Evolutionary conservation across 2,329 filamentous ascomycete genomes (phyloP), one percentile per base, ranked within the genome.

Genomic region (Fusarium dlaminii): DNA sequence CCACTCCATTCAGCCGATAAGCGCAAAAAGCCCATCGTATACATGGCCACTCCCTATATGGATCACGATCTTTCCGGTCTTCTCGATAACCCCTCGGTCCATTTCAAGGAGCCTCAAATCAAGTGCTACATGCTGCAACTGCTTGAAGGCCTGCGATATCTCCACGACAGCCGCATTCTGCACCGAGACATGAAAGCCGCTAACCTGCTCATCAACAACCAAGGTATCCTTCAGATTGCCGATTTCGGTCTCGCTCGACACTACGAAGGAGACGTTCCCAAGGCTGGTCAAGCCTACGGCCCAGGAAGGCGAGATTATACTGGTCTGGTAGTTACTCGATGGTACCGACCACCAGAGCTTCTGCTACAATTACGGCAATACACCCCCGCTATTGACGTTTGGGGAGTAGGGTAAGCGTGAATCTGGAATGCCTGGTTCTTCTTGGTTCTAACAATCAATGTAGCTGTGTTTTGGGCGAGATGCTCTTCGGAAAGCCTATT

Each of bases 11-110:
- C 78, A 92, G 90, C 90, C 77, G 93, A 96, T 81, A 94, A 94
- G 82, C 90, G 92, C 76, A 95, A 94, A 82, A 90, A 92, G 68
- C 92, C 92, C 8, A 95, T 95, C 77, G 95, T 99, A 87, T 98
- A 98, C 84, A 99, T 99, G 96, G 96, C 97, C 58, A 98, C 92
- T 49, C 96, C 96, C 12, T 99, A 99, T 83, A 98, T 98, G 95
- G 95, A 98, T 78, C 96, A 99, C 84, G 96, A 99, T 83, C 89
- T 99, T n/a, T 97, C 96, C 14, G 96, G 96, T 49, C 90, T 99
- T 36, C 91, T 99, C 78, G 96, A 98, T 82, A 99, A 99, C 78
- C 96, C 96, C 15, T 91, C 92, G 12, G 95, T 99, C 43, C 89
- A 90, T 45, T 96, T 99, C 79, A 93, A 93, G 55, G 92, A 95